Evolutionary conservation across 345 rosid species (phyloP), one percentile per base, ranked within the genome.

Genomic region (Isatis tinctoria): DNA sequence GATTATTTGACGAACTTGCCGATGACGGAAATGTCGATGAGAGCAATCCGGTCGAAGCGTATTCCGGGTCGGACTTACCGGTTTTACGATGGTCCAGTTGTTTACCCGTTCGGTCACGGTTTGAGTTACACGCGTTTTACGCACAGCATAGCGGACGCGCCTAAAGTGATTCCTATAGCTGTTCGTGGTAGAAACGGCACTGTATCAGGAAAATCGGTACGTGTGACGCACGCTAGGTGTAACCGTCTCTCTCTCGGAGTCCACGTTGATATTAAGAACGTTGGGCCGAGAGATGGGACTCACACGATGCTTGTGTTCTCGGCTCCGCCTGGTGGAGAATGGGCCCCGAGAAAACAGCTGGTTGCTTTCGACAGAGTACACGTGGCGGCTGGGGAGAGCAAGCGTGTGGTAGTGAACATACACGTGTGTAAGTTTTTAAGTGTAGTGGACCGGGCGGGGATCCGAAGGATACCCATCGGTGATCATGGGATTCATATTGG

Each of bases 11-110:
- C 74, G 9, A 82, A 86, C 60, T 77, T 94, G 7, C 91, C 96
- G 1, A 94, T 94, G 98, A 91, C 96, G 8, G 84, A 86, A 51
- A 90, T 93, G 98, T 83, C 86, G 2, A 94, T 91, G 97, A 74
- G 97, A 37, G 70, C 97, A 6, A 75, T 80, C 41, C 75, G 71
- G 17, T 79, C 85, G 1, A 83, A 81, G 41, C 79, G 72, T 51
- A 85, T 85, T 74, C 96, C 98, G 7, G 98, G 98, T 60, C 83
- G 97, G 41, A 91, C 98, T 12, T 94, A 87, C 80, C 81, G 94
- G 53, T 93, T 91, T 77, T 93, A 93, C 65, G 83, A 81, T 11
- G 98, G 97, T 13, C 84, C 84, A 4, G 89, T 88, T 1, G 92
- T 93, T 30, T 93, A 89, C 81, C 85, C 92, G 44, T 93, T 93